Evolutionary conservation across 495 filamentous ascomycete genomes (phyloP), one percentile per base, ranked within the genome.

Genomic region (Penicillium coprophilum): DNA sequence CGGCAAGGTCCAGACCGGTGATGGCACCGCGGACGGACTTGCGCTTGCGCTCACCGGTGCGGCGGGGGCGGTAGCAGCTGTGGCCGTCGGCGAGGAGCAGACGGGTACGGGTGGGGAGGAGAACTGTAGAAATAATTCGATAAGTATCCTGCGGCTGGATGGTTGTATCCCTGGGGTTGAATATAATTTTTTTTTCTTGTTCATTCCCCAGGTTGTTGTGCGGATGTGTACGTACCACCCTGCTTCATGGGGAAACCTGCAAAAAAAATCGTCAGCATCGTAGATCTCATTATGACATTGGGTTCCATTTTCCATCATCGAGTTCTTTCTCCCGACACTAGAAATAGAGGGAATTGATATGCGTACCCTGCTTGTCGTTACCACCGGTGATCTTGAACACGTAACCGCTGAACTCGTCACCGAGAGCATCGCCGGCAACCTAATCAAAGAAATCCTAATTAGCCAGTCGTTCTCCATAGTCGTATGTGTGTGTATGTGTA

Each of bases 331-430:
- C 24, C 19, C 46, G 38, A 15, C 20, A 43, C 39, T 27, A 19
- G 23, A 19, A 17, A 39, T 30, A 38, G 36, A 24, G 24, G 30
- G 20, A 12, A 17, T 15, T 32, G 30, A 50, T 32, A 32, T 53
- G 56, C 74, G 66, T 76, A 77, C 74, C 94, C 82, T 98, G 94
- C 89, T 98, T 98, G 89, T 98, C 94, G 87, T 98, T 98, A 76
- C 95, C 94, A 74, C 94, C 94, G 70, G 94, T 98, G 80, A 98
- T 97, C 74, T 87, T 89, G 73, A 79, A 74, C 50, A 79, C 56
- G 82, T 97, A 98, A 76, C 94, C 94, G 83, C 94, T 95, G 88
- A 93, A 98, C 80, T 98, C 94, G 73, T 96, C 89, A 64, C 94
- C 95, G 68, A 98, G 85, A 72, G 85, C 87, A 78, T 98, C 94